A percentile compares a stretch with the other conserved stretches of the same genome.
Evolutionary conservation across 805 yeast species (phyloP).

Genomic region (Blastobotrys parvus): DNA sequence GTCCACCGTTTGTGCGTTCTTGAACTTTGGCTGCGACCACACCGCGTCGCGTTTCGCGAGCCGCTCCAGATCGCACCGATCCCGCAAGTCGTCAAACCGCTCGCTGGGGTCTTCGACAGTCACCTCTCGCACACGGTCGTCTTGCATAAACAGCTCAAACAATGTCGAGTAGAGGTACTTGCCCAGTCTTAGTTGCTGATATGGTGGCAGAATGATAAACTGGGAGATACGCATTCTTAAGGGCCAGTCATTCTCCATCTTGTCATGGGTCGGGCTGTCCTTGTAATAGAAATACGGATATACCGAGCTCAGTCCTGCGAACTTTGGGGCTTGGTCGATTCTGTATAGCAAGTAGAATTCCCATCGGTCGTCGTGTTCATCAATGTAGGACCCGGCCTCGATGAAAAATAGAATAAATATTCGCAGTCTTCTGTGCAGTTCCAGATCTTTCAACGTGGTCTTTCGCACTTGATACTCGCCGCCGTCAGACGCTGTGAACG

Average conservation of each 20-base stretch:
- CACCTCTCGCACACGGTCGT: conserved; percentile 51
- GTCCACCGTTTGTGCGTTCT: conserved; percentile 16
- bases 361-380: conserved; percentile 70
- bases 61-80: conserved; percentile 62
- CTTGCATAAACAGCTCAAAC: conserved; percentile 46
- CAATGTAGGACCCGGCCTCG: conserved; percentile 91
- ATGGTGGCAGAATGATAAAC: conserved; percentile 75
- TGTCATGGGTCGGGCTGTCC: conserved; percentile 44
- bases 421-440: conserved; percentile 62
- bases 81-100: conserved; percentile 83
- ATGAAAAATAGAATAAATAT: conserved; percentile 76
- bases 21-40: conserved; percentile 6
- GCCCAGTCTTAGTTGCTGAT: conserved; percentile 71
- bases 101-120: conserved; percentile 95
- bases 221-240: conserved; percentile 77
- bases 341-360: conserved; percentile 54
- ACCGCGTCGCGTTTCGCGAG: conserved; percentile 23
- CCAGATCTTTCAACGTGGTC: conserved; percentile 36
- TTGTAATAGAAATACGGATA: conserved; percentile 77
- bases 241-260: conserved; percentile 21
- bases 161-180: conserved; percentile 47
- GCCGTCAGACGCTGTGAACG: neutral
- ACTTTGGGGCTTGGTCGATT: conserved; percentile 28
- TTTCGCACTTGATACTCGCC: conserved; percentile 46
- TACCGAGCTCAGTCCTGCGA: conserved; percentile 76